A percentile compares a stretch with the other conserved stretches of the same genome.
These are phyloP conservation scores for Colletotrichum sp. DNA, from an alignment of 2,329 filamentous ascomycete species.

Conservation along the genomic window DNA sequence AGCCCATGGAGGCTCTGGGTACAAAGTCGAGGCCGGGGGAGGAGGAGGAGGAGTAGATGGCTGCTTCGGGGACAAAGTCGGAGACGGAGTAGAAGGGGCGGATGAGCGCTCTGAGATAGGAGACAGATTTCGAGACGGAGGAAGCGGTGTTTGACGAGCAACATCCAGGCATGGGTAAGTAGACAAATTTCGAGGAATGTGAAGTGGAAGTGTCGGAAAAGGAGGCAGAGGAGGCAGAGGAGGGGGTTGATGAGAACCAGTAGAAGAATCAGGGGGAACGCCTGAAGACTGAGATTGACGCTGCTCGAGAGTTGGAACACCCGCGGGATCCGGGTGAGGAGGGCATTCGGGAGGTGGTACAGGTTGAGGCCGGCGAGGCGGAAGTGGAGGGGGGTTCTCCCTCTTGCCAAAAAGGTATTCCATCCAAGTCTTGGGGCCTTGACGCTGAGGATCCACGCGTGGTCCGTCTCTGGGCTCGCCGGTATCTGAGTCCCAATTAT, in stretches of 20 bases:
- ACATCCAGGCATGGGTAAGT: too few species aligned
- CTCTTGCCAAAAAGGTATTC: not conserved
- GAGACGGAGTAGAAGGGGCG: not conserved
- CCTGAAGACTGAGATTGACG: not conserved
- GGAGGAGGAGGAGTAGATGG: too few species aligned
- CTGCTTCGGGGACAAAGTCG: too few species aligned
- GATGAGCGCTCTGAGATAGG: not conserved
- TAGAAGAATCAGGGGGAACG: not conserved
- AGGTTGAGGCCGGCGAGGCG: not conserved
- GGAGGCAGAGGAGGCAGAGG: not conserved
- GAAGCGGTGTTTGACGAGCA: not conserved
- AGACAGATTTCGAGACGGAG: not conserved
- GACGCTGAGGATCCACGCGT: not conserved
- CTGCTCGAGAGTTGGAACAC: not conserved
- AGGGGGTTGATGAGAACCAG: not conserved
- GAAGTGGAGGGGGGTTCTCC: not conserved
- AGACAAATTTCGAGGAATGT: too few species aligned
- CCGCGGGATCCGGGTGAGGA: not conserved
- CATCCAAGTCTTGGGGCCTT: not conserved
- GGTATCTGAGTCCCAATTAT: not conserved
- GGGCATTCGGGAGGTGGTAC: not conserved
- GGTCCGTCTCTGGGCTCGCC: not conserved
- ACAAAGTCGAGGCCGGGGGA: too few species aligned
- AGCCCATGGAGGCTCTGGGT: too few species aligned
- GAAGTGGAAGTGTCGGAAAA: not conserved